Evolutionary conservation across 805 yeast genomes (phyloP).

Genomic region (Yamadazyma phyllophila): DNA sequence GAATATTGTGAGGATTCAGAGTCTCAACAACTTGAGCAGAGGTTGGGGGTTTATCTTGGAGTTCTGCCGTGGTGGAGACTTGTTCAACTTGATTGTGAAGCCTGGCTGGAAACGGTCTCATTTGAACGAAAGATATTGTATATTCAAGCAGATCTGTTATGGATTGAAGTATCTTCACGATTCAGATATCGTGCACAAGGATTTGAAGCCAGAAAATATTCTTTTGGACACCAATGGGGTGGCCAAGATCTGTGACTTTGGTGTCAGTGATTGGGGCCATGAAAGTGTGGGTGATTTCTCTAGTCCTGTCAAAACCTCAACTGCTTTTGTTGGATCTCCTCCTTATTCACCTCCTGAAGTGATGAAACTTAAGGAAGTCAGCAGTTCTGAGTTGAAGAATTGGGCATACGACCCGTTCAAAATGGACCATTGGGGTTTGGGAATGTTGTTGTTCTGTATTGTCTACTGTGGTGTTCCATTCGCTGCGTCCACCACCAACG

Average conservation of each 20-base stretch:
- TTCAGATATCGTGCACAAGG: slow-evolving; percentile 67
- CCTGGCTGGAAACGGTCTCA: slow-evolving; percentile 59
- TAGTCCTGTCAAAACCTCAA: slow-evolving; percentile 38
- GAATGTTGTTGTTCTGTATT: slow-evolving; percentile 62
- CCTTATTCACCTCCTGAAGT: slow-evolving; percentile 83
- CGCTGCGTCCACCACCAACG: slow-evolving; percentile 46
- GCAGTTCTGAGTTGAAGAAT: slow-evolving; percentile 29
- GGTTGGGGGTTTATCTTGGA: slow-evolving; percentile 80
- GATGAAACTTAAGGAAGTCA: slow-evolving; percentile 44
- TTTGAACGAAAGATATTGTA: slow-evolving; percentile 55
- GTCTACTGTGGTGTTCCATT: slow-evolving; percentile 63
- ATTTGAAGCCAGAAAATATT: slow-evolving; percentile 73
- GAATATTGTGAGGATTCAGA: slow-evolving; percentile 55
- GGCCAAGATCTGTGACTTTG: slow-evolving; percentile 72
- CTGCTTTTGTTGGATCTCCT: slow-evolving; percentile 70
- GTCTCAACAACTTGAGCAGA: slow-evolving; percentile 51
- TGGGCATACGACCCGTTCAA: slow-evolving; percentile 60
- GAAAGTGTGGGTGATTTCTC: slow-evolving; percentile 48
- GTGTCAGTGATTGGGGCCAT: slow-evolving; percentile 68
- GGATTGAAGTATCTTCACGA: slow-evolving; percentile 65
- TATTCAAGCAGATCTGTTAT: slow-evolving; percentile 64
- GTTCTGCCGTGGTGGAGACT: slow-evolving; percentile 59
- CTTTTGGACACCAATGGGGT: slow-evolving; percentile 58
- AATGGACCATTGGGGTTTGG: slow-evolving; percentile 74
- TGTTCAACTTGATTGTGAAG: slow-evolving; percentile 52